These are phyloP conservation scores for Leptographium radiaticola DNA, from an alignment of 2,329 filamentous ascomycete species.

Conservation along the genomic window DNA sequence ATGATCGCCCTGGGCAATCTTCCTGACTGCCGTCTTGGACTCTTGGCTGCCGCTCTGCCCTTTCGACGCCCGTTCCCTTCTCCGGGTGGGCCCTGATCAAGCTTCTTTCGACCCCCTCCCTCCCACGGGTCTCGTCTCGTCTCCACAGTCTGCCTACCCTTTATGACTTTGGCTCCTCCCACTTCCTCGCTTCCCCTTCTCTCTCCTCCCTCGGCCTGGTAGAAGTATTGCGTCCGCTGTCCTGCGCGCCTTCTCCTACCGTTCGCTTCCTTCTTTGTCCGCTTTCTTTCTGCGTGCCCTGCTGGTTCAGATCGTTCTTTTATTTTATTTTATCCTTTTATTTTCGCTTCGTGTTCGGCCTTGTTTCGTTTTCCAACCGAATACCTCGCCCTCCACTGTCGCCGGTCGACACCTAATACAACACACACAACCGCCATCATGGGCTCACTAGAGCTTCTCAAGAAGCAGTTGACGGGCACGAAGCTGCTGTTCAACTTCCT, in stretches of 20 bases:
- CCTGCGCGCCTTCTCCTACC: slow-evolving; percentile 22
- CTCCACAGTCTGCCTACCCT: slow-evolving; percentile 11
- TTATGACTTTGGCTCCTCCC: slow-evolving; percentile 26
- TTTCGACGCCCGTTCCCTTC: not conserved
- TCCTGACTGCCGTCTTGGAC: not conserved
- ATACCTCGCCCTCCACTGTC: slow-evolving; percentile 20
- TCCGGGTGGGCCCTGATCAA: not conserved
- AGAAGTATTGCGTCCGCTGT: slow-evolving; percentile 27
- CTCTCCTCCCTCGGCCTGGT: slow-evolving; percentile 25
- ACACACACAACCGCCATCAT: slow-evolving; percentile 23
- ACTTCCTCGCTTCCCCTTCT: slow-evolving; percentile 6
- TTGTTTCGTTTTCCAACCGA: not conserved
- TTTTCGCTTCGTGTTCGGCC: not conserved
- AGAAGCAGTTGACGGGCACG: slow-evolving; percentile 52
- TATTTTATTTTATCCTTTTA: slow-evolving; percentile 12
- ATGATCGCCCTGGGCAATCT: slow-evolving; percentile 15
- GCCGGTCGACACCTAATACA: slow-evolving; percentile 40
- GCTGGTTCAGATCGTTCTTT: slow-evolving; percentile 48
- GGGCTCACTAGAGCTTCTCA: slow-evolving; percentile 27
- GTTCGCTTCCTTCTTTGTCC: slow-evolving; percentile 20
- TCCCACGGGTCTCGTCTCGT: not conserved
- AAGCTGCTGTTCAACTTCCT: slow-evolving; percentile 71
- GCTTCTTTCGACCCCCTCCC: not conserved
- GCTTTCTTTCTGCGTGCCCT: slow-evolving; percentile 27
- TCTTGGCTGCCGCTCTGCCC: not conserved